Base-by-base conservation (phyloP, 2,329 filamentous ascomycete genomes). In the Fusarium siculi region DNA sequence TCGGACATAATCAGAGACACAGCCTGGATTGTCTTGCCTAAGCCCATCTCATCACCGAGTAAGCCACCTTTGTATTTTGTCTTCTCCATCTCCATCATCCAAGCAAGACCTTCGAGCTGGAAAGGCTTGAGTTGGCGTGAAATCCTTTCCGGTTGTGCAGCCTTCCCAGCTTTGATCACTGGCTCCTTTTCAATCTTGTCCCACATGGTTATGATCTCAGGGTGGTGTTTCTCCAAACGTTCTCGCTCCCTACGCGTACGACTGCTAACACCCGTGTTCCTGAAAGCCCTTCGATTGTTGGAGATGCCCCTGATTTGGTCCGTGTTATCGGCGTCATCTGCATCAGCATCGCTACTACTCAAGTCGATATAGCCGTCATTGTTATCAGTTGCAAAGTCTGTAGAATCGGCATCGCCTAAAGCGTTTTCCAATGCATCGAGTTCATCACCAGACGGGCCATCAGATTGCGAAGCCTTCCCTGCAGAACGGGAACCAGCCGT, bases 1-100 rank as follows among this genome's bases (percentile, higher is more conserved):
- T 98, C 95, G 2, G 96, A 98, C 96, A 98, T 98, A 82, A 99
- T 95, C 49, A 99, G 88, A 7, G 96, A 98, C 23, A 99, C 96
- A 5, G 96, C 96, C 82, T 99, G 96, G 56, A 99, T 98, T 0
- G 96, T 99, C 85, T 99, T 99, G 55, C 96, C 96, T 84, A 99
- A 93, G 11, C 96, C 96, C 96, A 99, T 99, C 83, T 99, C 96
- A 76, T 99, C 96, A 66, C 96, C 96, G 4, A 99, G 88, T 5
- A 99, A 86, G 19, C 96, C 96, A 23, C 96, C 96, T 78, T 91
- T 93, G 88, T 95, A 98, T 43, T 92, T 84, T 0, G 90, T 93
- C 82, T 93, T 86, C 80, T 99, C 96, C 87, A 98, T 97, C 62
- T 89, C 91, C 68, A 89, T 90, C 94, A 99, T 97, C 96, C 96